Evolutionary conservation across 345 rosid genomes (phyloP), one percentile per base, ranked within the genome.

Genomic region (Citropsis articulata): DNA sequence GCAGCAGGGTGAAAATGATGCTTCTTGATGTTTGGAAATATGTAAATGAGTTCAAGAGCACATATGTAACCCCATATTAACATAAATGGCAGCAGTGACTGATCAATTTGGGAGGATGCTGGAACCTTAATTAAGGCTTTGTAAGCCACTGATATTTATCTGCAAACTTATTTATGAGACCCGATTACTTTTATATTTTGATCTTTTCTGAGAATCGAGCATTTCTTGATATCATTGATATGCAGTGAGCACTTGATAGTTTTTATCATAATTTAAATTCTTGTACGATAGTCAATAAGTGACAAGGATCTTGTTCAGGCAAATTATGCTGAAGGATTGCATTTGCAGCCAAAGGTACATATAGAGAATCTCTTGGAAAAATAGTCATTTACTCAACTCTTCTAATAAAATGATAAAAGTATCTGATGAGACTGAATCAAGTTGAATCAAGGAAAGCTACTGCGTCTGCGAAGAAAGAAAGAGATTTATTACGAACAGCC

Each of bases 1-100:
- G 40, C 36, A 2, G 2, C 28, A 19, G 38, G 61, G 24, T 59
- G 69, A 66, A 18, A 5, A 18, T 53, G 57, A 69, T 69, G 78
- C 56, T 72, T 82, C 84, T 66, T 45, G 69, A 71, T 73, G 81
- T 61, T 69, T 75, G 81, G 75, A 66, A 82, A 71, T 63, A 28
- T 77, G 84, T 84, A 81, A 79, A 85, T 84, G 81, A 56, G 81
- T 78, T 82, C 81, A 78, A 72, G 78, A 71, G 78, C 81, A 81
- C 56, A 36, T 62, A 21, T 71, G 64, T 31, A 62, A 77, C 9
- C 48, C 31, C 56, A 40, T 69, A 10, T 66, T 27, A 68, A 42
- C 67, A 81, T 76, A 64, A 75, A 75, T 45, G 36, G 55, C 79
- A 77, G 72, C 71, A 78, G 62, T 53, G 76, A 63, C 78, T 69